phyloP scores from a whole-genome alignment of 768 basidiomycete species.

The Mycena venus region DNA sequence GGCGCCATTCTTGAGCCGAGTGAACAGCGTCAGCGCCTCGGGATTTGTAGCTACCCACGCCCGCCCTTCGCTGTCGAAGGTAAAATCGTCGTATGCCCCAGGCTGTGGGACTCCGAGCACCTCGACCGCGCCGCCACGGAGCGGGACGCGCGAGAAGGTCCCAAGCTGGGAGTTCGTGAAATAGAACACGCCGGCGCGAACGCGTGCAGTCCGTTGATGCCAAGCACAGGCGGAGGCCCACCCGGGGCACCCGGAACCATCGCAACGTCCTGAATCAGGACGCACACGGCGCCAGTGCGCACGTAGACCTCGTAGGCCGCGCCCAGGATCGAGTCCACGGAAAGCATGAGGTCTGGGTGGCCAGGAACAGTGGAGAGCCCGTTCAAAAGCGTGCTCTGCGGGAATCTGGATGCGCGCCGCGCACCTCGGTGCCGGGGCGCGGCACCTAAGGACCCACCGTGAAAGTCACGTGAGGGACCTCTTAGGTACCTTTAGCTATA shows the following conservation, averaged over 20 bases:
- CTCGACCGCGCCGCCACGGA: no score
- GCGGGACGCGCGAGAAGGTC: neutral
- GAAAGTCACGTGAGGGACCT: no score
- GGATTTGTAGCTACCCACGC: no score
- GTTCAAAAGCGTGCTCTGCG: neutral
- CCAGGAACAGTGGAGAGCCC: neutral
- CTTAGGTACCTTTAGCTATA: no score
- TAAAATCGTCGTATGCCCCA: no score
- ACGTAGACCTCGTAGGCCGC: neutral
- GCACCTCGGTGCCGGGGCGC: neutral
- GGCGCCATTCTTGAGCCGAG: no score
- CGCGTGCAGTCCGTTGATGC: neutral
- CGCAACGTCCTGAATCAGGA: neutral
- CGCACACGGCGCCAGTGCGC: neutral
- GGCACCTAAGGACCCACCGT: neutral
- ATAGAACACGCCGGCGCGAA: neutral
- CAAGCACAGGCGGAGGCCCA: neutral
- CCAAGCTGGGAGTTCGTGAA: neutral
- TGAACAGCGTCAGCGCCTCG: no score
- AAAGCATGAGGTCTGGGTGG: neutral
- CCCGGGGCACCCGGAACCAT: neutral
- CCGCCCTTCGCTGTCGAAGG: no score
- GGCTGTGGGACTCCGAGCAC: no score
- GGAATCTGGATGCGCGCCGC: neutral
- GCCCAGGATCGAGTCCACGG: neutral